Evolutionary conservation across 495 filamentous ascomycete species (phyloP).

Genomic region (Aspergillus asperescens): DNA sequence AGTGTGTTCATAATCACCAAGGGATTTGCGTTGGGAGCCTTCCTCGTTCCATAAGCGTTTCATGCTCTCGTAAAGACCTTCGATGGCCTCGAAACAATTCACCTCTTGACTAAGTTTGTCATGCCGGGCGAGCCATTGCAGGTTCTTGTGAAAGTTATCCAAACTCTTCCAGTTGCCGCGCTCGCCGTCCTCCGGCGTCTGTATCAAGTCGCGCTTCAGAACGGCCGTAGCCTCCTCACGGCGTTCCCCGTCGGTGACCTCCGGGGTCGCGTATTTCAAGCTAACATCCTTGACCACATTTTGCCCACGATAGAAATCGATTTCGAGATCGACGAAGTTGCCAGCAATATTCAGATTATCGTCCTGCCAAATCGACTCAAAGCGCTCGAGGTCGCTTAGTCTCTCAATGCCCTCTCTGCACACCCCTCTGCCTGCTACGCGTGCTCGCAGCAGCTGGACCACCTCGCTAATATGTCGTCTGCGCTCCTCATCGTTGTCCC

Average conservation of each 20-base stretch:
- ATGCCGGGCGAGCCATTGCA: constrained; percentile 69
- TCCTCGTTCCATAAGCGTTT: constrained; percentile 52
- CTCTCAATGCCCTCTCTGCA: constrained; percentile 78
- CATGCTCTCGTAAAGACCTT: constrained; percentile 70
- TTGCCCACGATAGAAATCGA: constrained; percentile 42
- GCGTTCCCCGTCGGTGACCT: constrained; percentile 38
- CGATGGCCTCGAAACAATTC: constrained; percentile 85
- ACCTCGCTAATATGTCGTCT: constrained; percentile 47
- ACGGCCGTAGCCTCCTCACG: constrained; percentile 46
- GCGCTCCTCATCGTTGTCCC: constrained; percentile 51
- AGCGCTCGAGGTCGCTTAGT: constrained; percentile 62
- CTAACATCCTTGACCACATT: constrained; percentile 44
- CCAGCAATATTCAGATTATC: constrained; percentile 68
- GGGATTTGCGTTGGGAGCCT: constrained; percentile 40
- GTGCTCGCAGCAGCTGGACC: constrained; percentile 36
- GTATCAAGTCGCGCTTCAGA: constrained; percentile 46
- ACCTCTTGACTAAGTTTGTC: constrained; percentile 78
- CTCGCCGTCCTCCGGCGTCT: constrained; percentile 34
- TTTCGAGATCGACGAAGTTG: constrained; percentile 50
- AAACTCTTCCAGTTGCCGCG: constrained; percentile 52
- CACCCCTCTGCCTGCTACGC: constrained; percentile 51
- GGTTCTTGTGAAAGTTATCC: constrained; percentile 68
- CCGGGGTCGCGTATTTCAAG: constrained; percentile 42
- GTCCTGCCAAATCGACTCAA: constrained; percentile 70
- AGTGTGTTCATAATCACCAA: constrained; percentile 46